phyloP scores from a whole-genome alignment of 352 stramenopile species.

The Poterioochromonas sp. region DNA sequence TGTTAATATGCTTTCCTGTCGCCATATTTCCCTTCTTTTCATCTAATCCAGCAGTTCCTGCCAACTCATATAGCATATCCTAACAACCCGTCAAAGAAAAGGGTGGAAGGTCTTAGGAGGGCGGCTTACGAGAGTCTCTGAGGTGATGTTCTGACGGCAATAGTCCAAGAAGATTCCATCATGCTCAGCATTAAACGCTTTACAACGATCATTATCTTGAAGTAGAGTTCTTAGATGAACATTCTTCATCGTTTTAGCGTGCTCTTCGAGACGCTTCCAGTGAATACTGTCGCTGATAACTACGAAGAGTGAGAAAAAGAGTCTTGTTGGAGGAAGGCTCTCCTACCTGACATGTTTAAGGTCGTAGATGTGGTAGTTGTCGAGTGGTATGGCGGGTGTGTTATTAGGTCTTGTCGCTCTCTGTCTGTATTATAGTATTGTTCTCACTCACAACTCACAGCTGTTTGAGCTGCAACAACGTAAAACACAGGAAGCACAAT shows the following conservation, averaged over 20 bases:
- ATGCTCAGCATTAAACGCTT: slow-evolving; percentile 39
- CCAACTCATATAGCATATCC: slow-evolving; percentile 61
- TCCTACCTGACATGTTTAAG: no score
- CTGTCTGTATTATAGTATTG: no score
- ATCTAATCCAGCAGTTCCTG: slow-evolving; percentile 53
- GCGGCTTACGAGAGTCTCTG: slow-evolving; percentile 58
- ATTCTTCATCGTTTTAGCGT: slow-evolving; percentile 38
- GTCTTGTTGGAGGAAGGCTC: neutral
- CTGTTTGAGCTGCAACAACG: no score
- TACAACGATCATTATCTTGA: slow-evolving; percentile 36
- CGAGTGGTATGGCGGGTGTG: no score
- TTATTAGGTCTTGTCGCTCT: no score
- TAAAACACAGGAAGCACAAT: no score
- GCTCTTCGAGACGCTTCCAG: slow-evolving; percentile 43
- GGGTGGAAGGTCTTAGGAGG: neutral
- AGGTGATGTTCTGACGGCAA: slow-evolving; percentile 65
- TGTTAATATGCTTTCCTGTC: slow-evolving; percentile 84
- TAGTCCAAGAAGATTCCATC: slow-evolving; percentile 71
- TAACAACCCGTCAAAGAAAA: neutral
- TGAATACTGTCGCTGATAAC: neutral
- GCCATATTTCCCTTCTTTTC: slow-evolving; percentile 70
- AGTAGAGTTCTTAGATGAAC: slow-evolving; percentile 47
- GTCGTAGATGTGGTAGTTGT: no score
- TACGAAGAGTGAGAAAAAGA: neutral
- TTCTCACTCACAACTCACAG: no score